Conservation (phyloP, 768 basidiomycete genomes). For the Daedalea quercina region DNA sequence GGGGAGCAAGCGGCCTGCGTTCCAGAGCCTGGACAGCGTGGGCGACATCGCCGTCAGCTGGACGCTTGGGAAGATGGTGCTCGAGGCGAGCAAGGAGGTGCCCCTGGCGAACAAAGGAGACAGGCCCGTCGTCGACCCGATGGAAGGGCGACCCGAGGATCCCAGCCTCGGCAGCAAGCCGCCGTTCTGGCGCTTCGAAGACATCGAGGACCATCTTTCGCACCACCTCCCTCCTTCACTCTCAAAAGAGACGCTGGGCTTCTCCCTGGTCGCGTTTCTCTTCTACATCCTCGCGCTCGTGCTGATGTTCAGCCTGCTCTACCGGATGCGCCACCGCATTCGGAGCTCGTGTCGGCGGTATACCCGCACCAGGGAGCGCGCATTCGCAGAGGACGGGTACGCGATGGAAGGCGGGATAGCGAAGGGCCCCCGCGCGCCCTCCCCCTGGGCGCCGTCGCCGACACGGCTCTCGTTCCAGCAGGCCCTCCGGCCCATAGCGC, state of each 20-base stretch:
- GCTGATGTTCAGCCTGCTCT: slow-evolving; percentile 34
- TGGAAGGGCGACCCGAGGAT: slow-evolving; percentile 54
- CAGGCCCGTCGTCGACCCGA: slow-evolving; percentile 65
- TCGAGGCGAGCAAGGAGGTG: slow-evolving; percentile 91
- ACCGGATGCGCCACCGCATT: slow-evolving; percentile 54
- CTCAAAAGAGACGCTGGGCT: slow-evolving; percentile 59
- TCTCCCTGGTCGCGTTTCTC: slow-evolving; percentile 60
- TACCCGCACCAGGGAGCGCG: slow-evolving; percentile 20
- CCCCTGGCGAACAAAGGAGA: slow-evolving; percentile 37
- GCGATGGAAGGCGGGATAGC: slow-evolving; percentile 27
- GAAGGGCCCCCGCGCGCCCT: slow-evolving; percentile 13
- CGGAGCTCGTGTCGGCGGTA: slow-evolving; percentile 37
- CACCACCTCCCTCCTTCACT: slow-evolving; percentile 63
- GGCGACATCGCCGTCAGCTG: slow-evolving; percentile 92
- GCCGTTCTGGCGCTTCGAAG: slow-evolving; percentile 49
- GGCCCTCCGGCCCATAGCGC: slow-evolving; percentile 13
- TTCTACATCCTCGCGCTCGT: slow-evolving; percentile 41
- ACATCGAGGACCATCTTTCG: slow-evolving; percentile 55
- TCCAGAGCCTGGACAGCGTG: slow-evolving; percentile 91
- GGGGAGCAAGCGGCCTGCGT: slow-evolving; percentile 53
- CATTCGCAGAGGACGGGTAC: slow-evolving; percentile 19
- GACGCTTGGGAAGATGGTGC: slow-evolving; percentile 98
- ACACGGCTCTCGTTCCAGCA: slow-evolving; percentile 33
- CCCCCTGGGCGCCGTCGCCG: slow-evolving; percentile 42
- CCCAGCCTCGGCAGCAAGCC: slow-evolving; percentile 65